Conservation (phyloP, 352 stramenopile genomes). For the Saprolegnia diclina region DNA sequence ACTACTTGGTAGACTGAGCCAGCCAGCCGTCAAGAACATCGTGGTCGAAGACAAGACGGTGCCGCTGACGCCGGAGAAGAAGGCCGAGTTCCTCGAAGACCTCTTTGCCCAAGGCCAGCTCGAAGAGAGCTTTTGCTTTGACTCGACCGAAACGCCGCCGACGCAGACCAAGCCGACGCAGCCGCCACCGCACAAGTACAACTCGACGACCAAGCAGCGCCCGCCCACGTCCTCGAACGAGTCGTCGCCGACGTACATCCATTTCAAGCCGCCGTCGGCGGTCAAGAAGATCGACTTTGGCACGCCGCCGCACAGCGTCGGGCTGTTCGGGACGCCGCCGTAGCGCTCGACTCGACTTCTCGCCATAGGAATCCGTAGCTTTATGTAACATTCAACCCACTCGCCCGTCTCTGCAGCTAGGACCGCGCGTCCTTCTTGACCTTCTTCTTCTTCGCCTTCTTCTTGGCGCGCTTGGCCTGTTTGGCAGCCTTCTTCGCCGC, state of each 20-base stretch:
- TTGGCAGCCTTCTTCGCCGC: constrained; percentile 3
- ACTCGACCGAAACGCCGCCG: neutral
- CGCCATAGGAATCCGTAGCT: too few relatives aligned
- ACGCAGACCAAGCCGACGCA: neutral
- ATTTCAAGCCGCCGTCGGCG: neutral
- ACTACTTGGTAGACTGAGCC: neutral
- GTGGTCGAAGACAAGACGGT: constrained; percentile 11
- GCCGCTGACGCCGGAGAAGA: constrained; percentile 11
- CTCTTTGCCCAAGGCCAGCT: constrained; percentile 9
- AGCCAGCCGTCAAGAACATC: constrained; percentile 2
- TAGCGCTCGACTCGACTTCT: neutral
- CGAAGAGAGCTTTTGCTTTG: constrained; percentile 20
- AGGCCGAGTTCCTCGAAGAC: constrained; percentile 15
- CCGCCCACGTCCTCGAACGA: neutral
- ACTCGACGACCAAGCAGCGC: too few relatives aligned
- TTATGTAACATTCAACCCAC: neutral
- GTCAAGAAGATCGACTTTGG: constrained; percentile 2
- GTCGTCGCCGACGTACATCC: neutral
- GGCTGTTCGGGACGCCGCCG: too few relatives aligned
- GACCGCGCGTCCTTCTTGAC: neutral
- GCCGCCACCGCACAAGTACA: too few relatives aligned
- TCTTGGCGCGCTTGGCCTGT: constrained; percentile 12
- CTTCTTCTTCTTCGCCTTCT: constrained; percentile 11
- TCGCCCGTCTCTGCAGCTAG: neutral
- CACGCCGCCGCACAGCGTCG: neutral